These are phyloP conservation scores for Neoboletus brunneissimus DNA, from an alignment of 768 basidiomycete genomes.

Conservation along the genomic window DNA sequence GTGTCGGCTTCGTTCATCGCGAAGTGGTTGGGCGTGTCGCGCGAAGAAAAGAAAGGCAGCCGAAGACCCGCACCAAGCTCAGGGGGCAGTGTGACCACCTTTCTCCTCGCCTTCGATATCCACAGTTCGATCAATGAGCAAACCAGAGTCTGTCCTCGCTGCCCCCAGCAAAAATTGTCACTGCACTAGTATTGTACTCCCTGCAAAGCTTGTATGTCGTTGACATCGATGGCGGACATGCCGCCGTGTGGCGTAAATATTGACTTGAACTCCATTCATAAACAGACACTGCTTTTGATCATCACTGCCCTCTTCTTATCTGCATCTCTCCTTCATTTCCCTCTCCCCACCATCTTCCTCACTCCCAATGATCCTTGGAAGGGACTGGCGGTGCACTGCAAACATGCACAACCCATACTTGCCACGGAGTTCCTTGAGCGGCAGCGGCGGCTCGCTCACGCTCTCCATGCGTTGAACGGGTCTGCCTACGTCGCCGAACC, in stretches of 20 bases:
- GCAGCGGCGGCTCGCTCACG: slow-evolving; percentile 52
- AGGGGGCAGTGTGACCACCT: background rate
- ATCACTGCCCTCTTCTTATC: slow-evolving; percentile 3
- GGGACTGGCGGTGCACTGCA: slow-evolving; percentile 43
- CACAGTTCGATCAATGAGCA: slow-evolving; percentile 11
- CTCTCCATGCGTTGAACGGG: slow-evolving; percentile 48
- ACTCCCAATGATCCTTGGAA: slow-evolving; percentile 15
- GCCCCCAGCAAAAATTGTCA: background rate
- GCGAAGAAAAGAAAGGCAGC: background rate
- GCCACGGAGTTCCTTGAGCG: slow-evolving; percentile 46
- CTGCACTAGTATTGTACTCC: background rate
- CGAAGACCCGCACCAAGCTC: background rate
- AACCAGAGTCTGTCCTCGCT: background rate
- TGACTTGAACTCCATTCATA: background rate
- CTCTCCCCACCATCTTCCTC: background rate
- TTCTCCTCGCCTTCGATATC: background rate
- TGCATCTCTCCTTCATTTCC: background rate
- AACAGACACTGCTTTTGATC: slow-evolving; percentile 15
- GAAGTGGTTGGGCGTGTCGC: background rate
- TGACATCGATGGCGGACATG: background rate
- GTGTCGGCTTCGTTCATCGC: slow-evolving; percentile 46
- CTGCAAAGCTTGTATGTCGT: slow-evolving; percentile 14
- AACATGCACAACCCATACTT: slow-evolving; percentile 46
- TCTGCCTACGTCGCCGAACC: slow-evolving; percentile 80
- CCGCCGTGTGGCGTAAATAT: background rate